These are phyloP conservation scores for Multifurca ochricompacta DNA, from an alignment of 768 basidiomycete species.

Conservation along the genomic window DNA sequence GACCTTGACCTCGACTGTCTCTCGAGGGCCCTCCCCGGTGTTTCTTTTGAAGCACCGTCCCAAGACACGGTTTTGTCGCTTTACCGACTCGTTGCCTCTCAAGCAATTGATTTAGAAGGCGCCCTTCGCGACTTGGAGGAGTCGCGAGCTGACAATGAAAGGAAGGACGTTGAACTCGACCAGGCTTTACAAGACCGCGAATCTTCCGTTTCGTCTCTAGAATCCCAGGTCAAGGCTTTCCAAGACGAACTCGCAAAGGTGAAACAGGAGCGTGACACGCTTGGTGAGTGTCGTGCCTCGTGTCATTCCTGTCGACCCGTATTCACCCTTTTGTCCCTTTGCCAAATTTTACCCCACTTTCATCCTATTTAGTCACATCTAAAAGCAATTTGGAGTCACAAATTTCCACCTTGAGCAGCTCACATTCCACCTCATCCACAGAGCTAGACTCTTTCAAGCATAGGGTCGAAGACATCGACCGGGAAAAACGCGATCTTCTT, in stretches of 20 bases:
- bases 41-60: constrained; percentile 46
- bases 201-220: constrained; percentile 47
- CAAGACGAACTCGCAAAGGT: constrained; percentile 49
- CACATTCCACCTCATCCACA: constrained; percentile 54
- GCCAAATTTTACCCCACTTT: not conserved
- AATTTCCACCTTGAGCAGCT: constrained; percentile 46
- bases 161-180: constrained; percentile 77
- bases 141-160: constrained; percentile 54
- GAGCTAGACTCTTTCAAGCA: constrained; percentile 52
- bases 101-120: constrained; percentile 47
- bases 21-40: constrained; percentile 52
- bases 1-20: constrained; percentile 62
- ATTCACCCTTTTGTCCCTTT: constrained; percentile 21
- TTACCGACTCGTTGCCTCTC: constrained; percentile 54
- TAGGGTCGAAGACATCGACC: constrained; percentile 66
- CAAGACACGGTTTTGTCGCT: constrained; percentile 53
- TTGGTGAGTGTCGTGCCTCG: constrained; percentile 40
- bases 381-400: constrained; percentile 45
- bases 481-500: constrained; percentile 87
- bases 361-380: constrained; percentile 33
- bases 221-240: constrained; percentile 40
- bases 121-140: constrained; percentile 62
- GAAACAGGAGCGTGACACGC: constrained; percentile 56
- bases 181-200: constrained; percentile 78
- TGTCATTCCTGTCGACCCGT: constrained; percentile 16